Conservation (phyloP, 257 asterid genomes). For the Nicotiana benthamiana region DNA sequence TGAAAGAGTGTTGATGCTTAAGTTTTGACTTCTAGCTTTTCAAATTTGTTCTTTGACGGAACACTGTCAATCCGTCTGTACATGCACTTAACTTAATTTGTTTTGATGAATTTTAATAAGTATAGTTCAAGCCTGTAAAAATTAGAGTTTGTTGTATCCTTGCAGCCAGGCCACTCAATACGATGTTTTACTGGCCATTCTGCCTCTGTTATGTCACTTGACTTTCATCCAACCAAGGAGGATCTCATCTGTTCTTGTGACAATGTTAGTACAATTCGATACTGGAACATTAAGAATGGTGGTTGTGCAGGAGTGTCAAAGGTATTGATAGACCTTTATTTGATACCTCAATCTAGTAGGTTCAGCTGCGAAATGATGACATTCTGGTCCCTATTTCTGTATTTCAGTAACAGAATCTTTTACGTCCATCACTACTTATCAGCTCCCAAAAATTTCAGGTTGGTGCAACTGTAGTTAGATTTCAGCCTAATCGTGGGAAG, state of each 20-base stretch:
- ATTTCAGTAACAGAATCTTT: not conserved
- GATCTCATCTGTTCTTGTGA: constrained; percentile 28
- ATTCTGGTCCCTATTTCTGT: not conserved
- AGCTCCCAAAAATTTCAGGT: constrained; percentile 18
- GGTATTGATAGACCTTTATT: constrained; percentile 12
- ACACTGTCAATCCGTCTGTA: not conserved
- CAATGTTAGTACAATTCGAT: constrained; percentile 21
- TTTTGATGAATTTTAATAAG: not conserved
- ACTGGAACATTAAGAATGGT: constrained; percentile 28
- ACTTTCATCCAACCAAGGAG: constrained; percentile 31
- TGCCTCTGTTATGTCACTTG: constrained; percentile 27
- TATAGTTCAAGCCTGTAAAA: not conserved
- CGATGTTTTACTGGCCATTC: constrained; percentile 28
- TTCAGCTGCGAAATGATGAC: not conserved
- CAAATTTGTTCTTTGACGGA: not conserved
- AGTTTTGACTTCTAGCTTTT: not conserved
- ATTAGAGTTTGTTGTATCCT: not conserved
- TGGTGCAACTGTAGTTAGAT: constrained; percentile 27
- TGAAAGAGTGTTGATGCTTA: not conserved
- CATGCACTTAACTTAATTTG: not conserved
- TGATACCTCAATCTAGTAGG: not conserved
- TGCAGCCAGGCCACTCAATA: constrained; percentile 23
- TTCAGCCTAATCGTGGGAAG: constrained; percentile 26
- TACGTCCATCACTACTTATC: not conserved
- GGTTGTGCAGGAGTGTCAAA: constrained; percentile 26